A percentile compares a stretch with the other conserved stretches of the same genome.
phyloP scores from a whole-genome alignment of 1,284 basidiomycete genomes.

The Leccinum huronense region DNA sequence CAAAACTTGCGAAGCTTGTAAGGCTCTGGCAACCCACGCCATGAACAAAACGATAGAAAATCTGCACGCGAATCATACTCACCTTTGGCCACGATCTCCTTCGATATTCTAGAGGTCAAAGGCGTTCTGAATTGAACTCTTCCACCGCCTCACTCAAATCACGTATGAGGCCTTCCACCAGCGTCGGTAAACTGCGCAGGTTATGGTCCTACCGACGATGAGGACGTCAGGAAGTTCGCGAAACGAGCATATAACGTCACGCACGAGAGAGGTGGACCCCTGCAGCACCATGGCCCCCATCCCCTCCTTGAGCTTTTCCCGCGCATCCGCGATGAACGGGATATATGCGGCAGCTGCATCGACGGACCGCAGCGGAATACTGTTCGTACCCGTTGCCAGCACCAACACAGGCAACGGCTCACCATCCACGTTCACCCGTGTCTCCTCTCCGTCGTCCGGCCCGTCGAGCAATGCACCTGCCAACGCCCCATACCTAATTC shows the following conservation, averaged over 20 bases:
- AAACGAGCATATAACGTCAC: constrained; percentile 27
- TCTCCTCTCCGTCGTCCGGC: constrained; percentile 13
- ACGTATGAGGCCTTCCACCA: constrained; percentile 77
- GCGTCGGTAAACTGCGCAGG: constrained; percentile 77
- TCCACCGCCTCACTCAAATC: constrained; percentile 87
- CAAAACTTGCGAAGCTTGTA: constrained; percentile 39
- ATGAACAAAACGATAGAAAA: constrained; percentile 4
- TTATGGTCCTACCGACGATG: constrained; percentile 78
- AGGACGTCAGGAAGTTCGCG: constrained; percentile 2
- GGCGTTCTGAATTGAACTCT: constrained; percentile 69
- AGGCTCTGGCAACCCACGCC: constrained; percentile 21
- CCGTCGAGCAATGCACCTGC: constrained; percentile 33
- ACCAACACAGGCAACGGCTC: constrained; percentile 5
- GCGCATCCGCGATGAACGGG: constrained; percentile 68
- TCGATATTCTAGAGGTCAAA: constrained; percentile 90
- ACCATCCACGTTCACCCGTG: constrained; percentile 6
- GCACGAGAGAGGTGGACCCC: constrained; percentile 72
- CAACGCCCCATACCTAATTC: neutral
- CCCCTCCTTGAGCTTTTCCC: constrained; percentile 68
- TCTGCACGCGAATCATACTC: constrained; percentile 16
- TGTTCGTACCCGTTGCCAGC: constrained; percentile 10
- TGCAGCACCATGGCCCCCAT: constrained; percentile 87
- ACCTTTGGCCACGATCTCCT: constrained; percentile 80
- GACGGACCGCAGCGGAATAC: constrained; percentile 67
- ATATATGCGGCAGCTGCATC: constrained; percentile 68